phyloP scores from a whole-genome alignment of 306 rosid genomes.

The Datisca glomerata region DNA sequence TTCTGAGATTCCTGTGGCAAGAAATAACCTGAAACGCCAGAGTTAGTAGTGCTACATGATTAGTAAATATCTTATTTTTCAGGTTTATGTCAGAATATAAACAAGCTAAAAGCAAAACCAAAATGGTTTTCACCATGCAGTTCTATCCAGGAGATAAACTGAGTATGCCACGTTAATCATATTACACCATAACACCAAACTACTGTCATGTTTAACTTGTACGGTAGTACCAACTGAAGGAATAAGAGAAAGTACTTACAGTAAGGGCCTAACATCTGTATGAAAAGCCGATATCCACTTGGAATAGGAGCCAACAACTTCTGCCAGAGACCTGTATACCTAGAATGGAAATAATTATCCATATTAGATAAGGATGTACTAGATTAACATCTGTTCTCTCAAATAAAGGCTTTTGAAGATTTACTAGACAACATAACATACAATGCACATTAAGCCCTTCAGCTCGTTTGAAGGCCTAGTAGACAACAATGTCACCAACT shows the following conservation, averaged over 20 bases:
- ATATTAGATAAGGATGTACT: background rate
- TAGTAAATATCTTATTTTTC: background rate
- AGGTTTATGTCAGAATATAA: background rate
- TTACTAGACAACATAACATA: conserved; percentile 20
- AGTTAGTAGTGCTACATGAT: background rate
- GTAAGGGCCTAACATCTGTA: conserved; percentile 54
- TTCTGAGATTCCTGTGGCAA: conserved; percentile 80
- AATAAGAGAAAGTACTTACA: conserved; percentile 39
- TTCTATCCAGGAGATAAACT: too few species aligned
- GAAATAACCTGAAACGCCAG: conserved; percentile 54
- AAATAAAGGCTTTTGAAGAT: background rate
- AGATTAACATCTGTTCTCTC: conserved; percentile 3
- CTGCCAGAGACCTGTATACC: conserved; percentile 91
- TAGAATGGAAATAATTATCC: conserved; percentile 20
- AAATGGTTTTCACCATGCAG: too few species aligned
- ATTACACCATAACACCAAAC: too few species aligned
- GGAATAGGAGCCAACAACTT: conserved; percentile 83
- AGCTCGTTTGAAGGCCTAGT: conserved; percentile 61
- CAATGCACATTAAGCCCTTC: conserved; percentile 79
- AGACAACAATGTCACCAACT: conserved; percentile 71
- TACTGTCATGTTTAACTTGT: too few species aligned
- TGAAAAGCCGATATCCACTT: conserved; percentile 75
- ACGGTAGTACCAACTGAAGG: too few species aligned
- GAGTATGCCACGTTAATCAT: too few species aligned
- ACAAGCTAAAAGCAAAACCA: background rate